Evolutionary conservation across 176 grass and related monocot species (phyloP).

Genomic region (Carex littledalei): DNA sequence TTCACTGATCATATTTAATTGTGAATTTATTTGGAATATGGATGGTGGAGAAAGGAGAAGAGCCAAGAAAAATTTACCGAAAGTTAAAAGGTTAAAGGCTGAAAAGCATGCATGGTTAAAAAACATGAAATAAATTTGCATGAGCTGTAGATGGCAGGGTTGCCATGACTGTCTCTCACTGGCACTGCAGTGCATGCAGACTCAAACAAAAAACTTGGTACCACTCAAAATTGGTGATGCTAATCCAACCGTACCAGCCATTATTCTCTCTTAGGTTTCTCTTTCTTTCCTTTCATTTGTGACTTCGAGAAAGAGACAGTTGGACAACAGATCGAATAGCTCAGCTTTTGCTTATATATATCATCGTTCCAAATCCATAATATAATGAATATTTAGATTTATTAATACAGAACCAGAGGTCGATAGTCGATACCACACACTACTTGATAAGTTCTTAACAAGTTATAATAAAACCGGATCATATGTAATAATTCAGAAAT

Average conservation of each 20-base stretch:
- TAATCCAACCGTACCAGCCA: background rate
- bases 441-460: background rate
- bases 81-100: constrained; percentile 13
- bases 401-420: background rate
- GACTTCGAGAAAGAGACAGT: background rate
- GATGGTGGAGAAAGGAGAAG: background rate
- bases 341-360: constrained; percentile 9
- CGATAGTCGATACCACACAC: no score
- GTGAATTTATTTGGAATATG: background rate
- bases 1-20: background rate
- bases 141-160: constrained; percentile 8
- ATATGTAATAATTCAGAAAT: no score
- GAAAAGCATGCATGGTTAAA: background rate
- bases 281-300: constrained; percentile 22
- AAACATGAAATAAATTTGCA: constrained; percentile 10
- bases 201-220: constrained; percentile 19
- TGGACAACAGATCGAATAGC: background rate
- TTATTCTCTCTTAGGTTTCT: constrained; percentile 20
- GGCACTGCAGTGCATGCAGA: constrained; percentile 5
- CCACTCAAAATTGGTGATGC: constrained; percentile 4
- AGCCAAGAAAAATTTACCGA: background rate
- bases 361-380: background rate
- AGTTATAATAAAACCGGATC: no score
- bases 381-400: background rate
- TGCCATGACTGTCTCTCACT: constrained; percentile 7